Evolutionary conservation across 2,329 filamentous ascomycete species (phyloP).

Genomic region (Fusarium siculi): DNA sequence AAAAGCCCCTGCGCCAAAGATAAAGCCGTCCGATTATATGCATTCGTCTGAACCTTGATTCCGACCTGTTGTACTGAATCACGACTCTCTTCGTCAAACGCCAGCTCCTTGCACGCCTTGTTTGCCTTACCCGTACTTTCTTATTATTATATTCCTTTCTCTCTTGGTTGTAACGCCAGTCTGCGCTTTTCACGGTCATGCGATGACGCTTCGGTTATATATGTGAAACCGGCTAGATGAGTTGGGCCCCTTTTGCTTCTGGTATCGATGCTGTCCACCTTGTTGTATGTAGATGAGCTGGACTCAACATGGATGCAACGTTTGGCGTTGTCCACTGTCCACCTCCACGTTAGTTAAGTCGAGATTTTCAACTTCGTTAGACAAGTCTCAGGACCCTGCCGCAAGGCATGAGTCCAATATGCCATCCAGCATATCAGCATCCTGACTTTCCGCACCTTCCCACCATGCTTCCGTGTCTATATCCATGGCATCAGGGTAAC

Average conservation of each 20-base stretch:
- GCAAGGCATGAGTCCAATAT: slow-evolving; percentile 68
- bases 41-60: slow-evolving; percentile 29
- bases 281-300: not conserved
- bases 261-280: not conserved
- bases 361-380: not conserved
- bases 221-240: not conserved
- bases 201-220: not conserved
- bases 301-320: not conserved
- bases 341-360: not conserved
- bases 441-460: slow-evolving; percentile 67
- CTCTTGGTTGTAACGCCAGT: not conserved
- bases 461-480: slow-evolving; percentile 68
- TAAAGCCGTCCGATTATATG: slow-evolving; percentile 42
- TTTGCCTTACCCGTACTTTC: slow-evolving; percentile 22
- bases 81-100: slow-evolving; percentile 38
- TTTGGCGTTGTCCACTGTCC: not conserved
- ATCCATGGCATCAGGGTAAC: slow-evolving; percentile 67
- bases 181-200: not conserved
- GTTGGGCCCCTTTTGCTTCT: not conserved
- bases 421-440: slow-evolving; percentile 63
- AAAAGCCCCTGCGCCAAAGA: slow-evolving; percentile 41
- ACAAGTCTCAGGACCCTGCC: slow-evolving; percentile 51
- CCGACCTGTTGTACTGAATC: slow-evolving; percentile 17
- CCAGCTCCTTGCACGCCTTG: slow-evolving; percentile 40
- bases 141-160: slow-evolving; percentile 1